A percentile compares a stretch with the other conserved stretches of the same genome.
Conservation (phyloP, 2,329 filamentous ascomycete species). For the Penicillium sp. region DNA sequence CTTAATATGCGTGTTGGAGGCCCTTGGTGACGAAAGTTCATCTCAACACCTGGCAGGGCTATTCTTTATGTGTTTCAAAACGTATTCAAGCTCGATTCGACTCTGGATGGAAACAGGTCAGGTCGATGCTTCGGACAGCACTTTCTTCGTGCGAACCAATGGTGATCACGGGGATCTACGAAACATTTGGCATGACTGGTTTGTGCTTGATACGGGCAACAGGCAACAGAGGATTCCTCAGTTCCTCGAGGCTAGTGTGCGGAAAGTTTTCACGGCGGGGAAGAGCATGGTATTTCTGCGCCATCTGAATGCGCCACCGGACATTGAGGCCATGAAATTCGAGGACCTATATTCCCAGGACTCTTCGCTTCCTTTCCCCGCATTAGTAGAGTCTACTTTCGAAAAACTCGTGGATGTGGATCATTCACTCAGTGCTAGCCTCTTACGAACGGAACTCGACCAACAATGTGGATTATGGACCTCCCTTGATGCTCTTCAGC, state of each 20-base stretch:
- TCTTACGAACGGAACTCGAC: conserved; percentile 66
- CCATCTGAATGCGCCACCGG: conserved; percentile 55
- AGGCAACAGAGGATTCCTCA: conserved; percentile 66
- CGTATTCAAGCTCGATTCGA: conserved; percentile 76
- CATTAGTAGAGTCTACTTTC: conserved; percentile 70
- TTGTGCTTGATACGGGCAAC: conserved; percentile 58
- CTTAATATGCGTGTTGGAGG: conserved; percentile 65
- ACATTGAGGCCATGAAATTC: conserved; percentile 32
- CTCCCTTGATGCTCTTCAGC: conserved; percentile 65
- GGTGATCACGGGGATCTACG: conserved; percentile 56
- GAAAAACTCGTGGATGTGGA: conserved; percentile 74
- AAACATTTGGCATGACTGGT: conserved; percentile 75
- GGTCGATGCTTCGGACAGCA: conserved; percentile 62
- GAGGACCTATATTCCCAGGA: conserved; percentile 42
- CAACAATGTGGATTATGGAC: conserved; percentile 65
- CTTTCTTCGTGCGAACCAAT: conserved; percentile 71
- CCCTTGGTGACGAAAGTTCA: conserved; percentile 60
- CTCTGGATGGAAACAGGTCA: conserved; percentile 82
- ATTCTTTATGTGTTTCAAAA: conserved; percentile 77
- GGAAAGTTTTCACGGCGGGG: conserved; percentile 78
- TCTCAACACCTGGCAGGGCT: conserved; percentile 65
- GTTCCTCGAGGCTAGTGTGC: conserved; percentile 68
- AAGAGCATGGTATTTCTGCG: conserved; percentile 86
- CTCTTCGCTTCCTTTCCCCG: conserved; percentile 49
- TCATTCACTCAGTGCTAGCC: conserved; percentile 65